Conservation (phyloP, 163 green algal species). For the Chlorella variabilis region DNA sequence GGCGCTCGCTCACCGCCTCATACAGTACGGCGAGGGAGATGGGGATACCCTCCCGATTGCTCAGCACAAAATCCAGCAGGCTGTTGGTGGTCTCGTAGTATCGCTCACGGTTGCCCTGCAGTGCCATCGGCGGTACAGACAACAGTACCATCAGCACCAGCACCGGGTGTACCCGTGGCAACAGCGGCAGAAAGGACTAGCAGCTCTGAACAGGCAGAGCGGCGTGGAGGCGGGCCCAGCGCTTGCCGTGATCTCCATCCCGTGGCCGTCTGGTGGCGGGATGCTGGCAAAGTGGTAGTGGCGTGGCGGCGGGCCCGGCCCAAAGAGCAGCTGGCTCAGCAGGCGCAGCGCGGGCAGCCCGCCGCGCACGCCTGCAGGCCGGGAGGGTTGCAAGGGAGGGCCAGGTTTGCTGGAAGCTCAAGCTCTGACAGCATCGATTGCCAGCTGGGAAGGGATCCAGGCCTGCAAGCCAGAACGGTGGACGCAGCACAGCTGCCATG, state of each 20-base stretch:
- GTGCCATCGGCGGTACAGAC: too few species aligned
- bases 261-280: slow-evolving; percentile 26
- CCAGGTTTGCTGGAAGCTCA: too few species aligned
- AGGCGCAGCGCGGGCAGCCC: slow-evolving; percentile 32
- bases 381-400: too few species aligned
- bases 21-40: slow-evolving; percentile 57
- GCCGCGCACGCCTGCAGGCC: slow-evolving; percentile 1
- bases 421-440: too few species aligned
- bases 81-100: slow-evolving; percentile 59
- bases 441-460: too few species aligned
- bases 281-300: slow-evolving; percentile 7
- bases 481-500: too few species aligned
- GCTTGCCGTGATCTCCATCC: slow-evolving; percentile 27
- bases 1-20: slow-evolving; percentile 45
- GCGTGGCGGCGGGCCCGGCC: not conserved
- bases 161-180: too few species aligned
- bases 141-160: too few species aligned
- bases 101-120: slow-evolving; percentile 53
- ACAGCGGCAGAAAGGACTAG: too few species aligned
- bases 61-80: slow-evolving; percentile 53
- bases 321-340: slow-evolving; percentile 39
- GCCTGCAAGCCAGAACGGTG: too few species aligned
- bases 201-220: too few species aligned
- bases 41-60: slow-evolving; percentile 50
- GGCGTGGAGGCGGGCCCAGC: too few species aligned